Evolutionary conservation across 2,329 filamentous ascomycete species (phyloP).

Genomic region (Macrophomina phaseolina): DNA sequence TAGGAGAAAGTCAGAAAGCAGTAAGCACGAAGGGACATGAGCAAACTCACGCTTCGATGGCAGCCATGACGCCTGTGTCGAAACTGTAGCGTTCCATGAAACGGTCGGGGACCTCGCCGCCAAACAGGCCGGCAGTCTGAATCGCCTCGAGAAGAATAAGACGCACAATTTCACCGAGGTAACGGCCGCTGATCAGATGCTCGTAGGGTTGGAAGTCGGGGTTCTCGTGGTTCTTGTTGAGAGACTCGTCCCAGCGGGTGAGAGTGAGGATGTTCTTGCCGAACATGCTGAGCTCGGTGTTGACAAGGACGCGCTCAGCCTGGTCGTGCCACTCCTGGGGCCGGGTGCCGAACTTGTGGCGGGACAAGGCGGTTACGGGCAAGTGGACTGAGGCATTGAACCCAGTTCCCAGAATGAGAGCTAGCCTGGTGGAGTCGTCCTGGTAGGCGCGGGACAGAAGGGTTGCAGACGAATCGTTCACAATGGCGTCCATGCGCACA

Average conservation of each 20-base stretch:
- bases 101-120: conserved; percentile 61
- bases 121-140: conserved; percentile 60
- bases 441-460: conserved; percentile 67
- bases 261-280: conserved; percentile 63
- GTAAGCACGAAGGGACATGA: not conserved
- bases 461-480: conserved; percentile 68
- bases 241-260: conserved; percentile 66
- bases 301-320: conserved; percentile 67
- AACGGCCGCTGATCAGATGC: conserved; percentile 67
- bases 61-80: conserved; percentile 64
- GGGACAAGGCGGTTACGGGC: conserved; percentile 59
- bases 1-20: conserved; percentile 25
- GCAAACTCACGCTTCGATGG: conserved; percentile 54
- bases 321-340: conserved; percentile 61
- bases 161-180: conserved; percentile 68
- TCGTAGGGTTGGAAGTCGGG: conserved; percentile 71
- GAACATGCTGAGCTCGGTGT: conserved; percentile 72
- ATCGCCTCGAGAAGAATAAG: conserved; percentile 67
- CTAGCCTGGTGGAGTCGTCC: conserved; percentile 65
- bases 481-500: conserved; percentile 65
- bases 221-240: conserved; percentile 62
- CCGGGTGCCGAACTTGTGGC: conserved; percentile 62
- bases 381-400: conserved; percentile 69
- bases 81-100: conserved; percentile 64
- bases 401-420: conserved; percentile 68